Conservation (phyloP, 257 asterid genomes). For the Nicotiana knightiana region DNA sequence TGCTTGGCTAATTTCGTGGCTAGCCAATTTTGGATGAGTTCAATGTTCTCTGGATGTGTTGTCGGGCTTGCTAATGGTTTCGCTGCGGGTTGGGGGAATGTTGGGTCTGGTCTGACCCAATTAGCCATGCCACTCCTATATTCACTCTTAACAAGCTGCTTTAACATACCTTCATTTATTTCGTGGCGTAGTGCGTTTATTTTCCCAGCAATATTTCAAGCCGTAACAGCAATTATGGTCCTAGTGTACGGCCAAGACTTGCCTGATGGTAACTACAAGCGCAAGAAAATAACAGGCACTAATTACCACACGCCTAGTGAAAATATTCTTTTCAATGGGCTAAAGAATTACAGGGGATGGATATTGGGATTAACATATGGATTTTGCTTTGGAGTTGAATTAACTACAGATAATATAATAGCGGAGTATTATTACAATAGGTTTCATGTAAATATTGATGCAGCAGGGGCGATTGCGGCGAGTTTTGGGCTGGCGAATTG, state of each 20-base stretch:
- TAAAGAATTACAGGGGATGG: slow-evolving; percentile 52
- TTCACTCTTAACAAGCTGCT: slow-evolving; percentile 13
- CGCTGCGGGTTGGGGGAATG: slow-evolving; percentile 68
- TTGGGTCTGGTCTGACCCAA: slow-evolving; percentile 51
- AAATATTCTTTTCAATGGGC: slow-evolving; percentile 25
- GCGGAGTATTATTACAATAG: slow-evolving; percentile 51
- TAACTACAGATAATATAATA: slow-evolving; percentile 53
- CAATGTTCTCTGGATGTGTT: slow-evolving; percentile 50
- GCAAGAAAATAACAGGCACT: background rate
- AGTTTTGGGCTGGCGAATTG: slow-evolving; percentile 51
- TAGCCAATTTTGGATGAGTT: slow-evolving; percentile 62
- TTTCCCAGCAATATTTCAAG: slow-evolving; percentile 36
- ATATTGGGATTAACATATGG: slow-evolving; percentile 39
- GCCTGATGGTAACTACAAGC: slow-evolving; percentile 30
- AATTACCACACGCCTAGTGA: background rate
- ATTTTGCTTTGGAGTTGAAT: slow-evolving; percentile 48
- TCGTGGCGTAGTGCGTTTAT: slow-evolving; percentile 52
- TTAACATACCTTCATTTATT: slow-evolving; percentile 12
- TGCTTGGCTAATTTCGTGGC: slow-evolving; percentile 53
- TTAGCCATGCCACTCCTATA: slow-evolving; percentile 40
- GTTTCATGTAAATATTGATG: slow-evolving; percentile 29
- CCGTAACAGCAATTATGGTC: slow-evolving; percentile 32
- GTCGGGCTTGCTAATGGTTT: slow-evolving; percentile 51
- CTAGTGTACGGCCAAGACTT: slow-evolving; percentile 44
- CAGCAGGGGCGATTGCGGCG: slow-evolving; percentile 54